phyloP scores from a whole-genome alignment of 371 early-diverging fungal species.

The Mortierella sp. region DNA sequence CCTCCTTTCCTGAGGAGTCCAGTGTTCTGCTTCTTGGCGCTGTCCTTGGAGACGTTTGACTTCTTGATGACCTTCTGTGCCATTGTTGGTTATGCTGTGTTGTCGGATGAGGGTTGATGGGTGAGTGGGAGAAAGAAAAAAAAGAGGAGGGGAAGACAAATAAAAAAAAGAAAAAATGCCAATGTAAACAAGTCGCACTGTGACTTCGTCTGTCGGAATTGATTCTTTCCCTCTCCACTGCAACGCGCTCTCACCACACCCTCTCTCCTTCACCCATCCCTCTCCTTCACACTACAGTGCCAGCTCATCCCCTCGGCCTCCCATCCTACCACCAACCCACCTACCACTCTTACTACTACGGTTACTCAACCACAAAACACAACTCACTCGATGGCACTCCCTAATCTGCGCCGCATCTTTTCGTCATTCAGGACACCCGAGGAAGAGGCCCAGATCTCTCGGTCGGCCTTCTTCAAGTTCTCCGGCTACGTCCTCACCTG shows the following conservation, averaged over 20 bases:
- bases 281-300: not conserved
- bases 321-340: not conserved
- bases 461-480: slow-evolving; percentile 84
- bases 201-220: slow-evolving; percentile 4
- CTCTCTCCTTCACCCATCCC: not conserved
- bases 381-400: slow-evolving; percentile 67
- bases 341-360: too few relatives aligned
- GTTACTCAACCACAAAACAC: not conserved
- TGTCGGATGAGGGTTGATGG: not conserved
- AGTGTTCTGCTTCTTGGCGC: slow-evolving; percentile 60
- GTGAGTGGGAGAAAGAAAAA: not conserved
- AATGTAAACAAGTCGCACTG: not conserved
- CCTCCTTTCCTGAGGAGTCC: slow-evolving; percentile 71
- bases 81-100: slow-evolving; percentile 47
- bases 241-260: not conserved
- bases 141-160: not conserved
- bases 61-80: slow-evolving; percentile 69
- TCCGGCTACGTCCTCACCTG: slow-evolving; percentile 79
- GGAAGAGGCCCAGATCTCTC: slow-evolving; percentile 81
- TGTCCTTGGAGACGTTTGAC: slow-evolving; percentile 61
- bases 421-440: slow-evolving; percentile 83
- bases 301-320: not conserved
- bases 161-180: slow-evolving; percentile 14
- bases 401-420: slow-evolving; percentile 80
- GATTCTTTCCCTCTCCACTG: not conserved